Percentiles rank a stretch among this genome's conserved stretches.
Evolutionary conservation across 1,284 basidiomycete species (phyloP).

Genomic region (Ceratorhiza oryzae-sativae): DNA sequence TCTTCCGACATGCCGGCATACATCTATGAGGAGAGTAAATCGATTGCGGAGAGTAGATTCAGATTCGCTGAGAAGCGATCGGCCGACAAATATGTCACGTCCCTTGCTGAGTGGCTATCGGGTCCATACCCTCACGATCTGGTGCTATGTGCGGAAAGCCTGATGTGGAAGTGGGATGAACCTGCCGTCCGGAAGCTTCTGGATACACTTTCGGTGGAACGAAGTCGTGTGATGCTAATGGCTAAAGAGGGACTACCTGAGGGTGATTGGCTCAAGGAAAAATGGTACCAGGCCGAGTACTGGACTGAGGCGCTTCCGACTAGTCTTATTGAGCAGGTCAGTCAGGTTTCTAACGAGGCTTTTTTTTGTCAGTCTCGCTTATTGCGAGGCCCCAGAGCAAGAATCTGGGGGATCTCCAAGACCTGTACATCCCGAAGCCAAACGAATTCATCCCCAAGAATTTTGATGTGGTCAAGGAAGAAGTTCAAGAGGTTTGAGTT

Average conservation of each 20-base stretch:
- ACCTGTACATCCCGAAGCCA: slow-evolving; percentile 79
- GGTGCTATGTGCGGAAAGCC: slow-evolving; percentile 74
- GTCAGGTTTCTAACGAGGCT: background rate
- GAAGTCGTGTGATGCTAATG: slow-evolving; percentile 79
- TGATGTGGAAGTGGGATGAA: slow-evolving; percentile 82
- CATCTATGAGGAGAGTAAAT: slow-evolving; percentile 81
- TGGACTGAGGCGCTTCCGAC: slow-evolving; percentile 69
- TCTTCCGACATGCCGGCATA: slow-evolving; percentile 71
- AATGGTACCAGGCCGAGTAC: slow-evolving; percentile 89
- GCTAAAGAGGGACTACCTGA: slow-evolving; percentile 58
- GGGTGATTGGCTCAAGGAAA: slow-evolving; percentile 71
- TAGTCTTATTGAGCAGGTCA: slow-evolving; percentile 68
- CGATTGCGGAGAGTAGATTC: slow-evolving; percentile 81
- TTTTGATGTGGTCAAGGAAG: slow-evolving; percentile 78
- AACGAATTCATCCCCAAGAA: slow-evolving; percentile 93
- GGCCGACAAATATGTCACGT: slow-evolving; percentile 83
- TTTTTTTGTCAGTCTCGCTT: slow-evolving; percentile 33
- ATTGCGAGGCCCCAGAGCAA: slow-evolving; percentile 59
- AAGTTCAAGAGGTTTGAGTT: slow-evolving; percentile 62
- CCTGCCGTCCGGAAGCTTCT: slow-evolving; percentile 71
- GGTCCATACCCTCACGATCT: slow-evolving; percentile 84
- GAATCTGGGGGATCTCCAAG: slow-evolving; percentile 66
- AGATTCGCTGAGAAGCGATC: slow-evolving; percentile 86
- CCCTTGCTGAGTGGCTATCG: slow-evolving; percentile 77
- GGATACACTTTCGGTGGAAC: slow-evolving; percentile 64